phyloP scores from a whole-genome alignment of 495 filamentous ascomycete genomes.

The Trichoderma erinaceum region DNA sequence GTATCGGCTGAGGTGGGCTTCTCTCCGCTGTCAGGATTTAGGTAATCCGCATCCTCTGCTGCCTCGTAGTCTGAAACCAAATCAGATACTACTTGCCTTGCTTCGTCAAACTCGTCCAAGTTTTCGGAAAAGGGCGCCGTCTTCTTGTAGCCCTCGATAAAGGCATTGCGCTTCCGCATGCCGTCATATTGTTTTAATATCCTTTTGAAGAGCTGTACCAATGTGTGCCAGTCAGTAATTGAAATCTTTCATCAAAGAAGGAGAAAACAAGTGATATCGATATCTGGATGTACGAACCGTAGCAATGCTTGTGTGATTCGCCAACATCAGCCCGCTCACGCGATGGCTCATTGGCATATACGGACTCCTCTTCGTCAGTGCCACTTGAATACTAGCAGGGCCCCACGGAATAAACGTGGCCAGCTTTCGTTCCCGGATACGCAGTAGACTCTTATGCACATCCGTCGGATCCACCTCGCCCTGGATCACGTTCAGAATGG shows the following conservation, averaged over 20 bases:
- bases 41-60: conserved; percentile 81
- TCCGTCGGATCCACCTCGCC: conserved; percentile 97
- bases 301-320: conserved; percentile 95
- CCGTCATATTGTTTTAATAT: conserved; percentile 85
- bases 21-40: conserved; percentile 59
- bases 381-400: conserved; percentile 96
- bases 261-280: neutral
- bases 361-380: conserved; percentile 90
- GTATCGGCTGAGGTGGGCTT: conserved; percentile 38
- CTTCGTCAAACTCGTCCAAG: conserved; percentile 92
- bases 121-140: conserved; percentile 86
- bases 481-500: conserved; percentile 96
- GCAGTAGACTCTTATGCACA: conserved; percentile 93
- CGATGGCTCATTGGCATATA: conserved; percentile 88
- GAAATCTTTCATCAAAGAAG: neutral
- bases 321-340: conserved; percentile 93
- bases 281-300: conserved; percentile 47
- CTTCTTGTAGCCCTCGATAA: conserved; percentile 91
- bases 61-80: conserved; percentile 92
- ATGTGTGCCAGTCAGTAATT: neutral
- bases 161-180: conserved; percentile 92
- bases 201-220: conserved; percentile 70
- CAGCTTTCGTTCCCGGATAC: conserved; percentile 87
- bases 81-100: conserved; percentile 78
- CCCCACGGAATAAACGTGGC: conserved; percentile 99